Evolutionary conservation across 163 green algal genomes (phyloP).

Genomic region (Trebouxiophyceae sp.): DNA sequence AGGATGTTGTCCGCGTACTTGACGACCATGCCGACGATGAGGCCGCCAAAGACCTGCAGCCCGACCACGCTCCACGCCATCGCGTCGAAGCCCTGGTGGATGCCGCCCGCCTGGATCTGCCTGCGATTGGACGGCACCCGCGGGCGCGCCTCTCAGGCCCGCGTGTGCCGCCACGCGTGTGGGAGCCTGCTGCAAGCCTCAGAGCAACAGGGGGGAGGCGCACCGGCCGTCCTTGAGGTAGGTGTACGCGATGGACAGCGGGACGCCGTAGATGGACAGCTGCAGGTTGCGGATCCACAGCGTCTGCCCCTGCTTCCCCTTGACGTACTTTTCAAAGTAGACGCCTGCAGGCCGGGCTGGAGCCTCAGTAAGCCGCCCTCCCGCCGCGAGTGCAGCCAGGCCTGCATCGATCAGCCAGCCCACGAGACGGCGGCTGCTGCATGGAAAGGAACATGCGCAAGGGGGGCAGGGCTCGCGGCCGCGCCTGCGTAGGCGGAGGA

Average conservation of each 20-base stretch:
- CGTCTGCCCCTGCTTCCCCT: slow-evolving; percentile 31
- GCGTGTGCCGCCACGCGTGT: too few species aligned
- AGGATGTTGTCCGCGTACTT: slow-evolving; percentile 67
- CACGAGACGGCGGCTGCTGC: too few species aligned
- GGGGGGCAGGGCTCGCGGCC: not conserved
- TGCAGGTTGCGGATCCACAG: slow-evolving; percentile 56
- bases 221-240: slow-evolving; percentile 27
- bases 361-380: slow-evolving; percentile 2
- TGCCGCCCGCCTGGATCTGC: slow-evolving; percentile 14
- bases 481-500: slow-evolving; percentile 42
- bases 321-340: slow-evolving; percentile 65
- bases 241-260: slow-evolving; percentile 30
- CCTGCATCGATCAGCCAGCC: too few species aligned
- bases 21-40: slow-evolving; percentile 50
- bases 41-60: slow-evolving; percentile 47
- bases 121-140: not conserved
- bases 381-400: too few species aligned
- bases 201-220: not conserved
- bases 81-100: slow-evolving; percentile 43
- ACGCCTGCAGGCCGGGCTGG: slow-evolving; percentile 23
- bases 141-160: not conserved
- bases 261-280: slow-evolving; percentile 43
- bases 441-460: not conserved
- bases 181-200: not conserved
- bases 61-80: slow-evolving; percentile 40